A percentile compares a stretch with the other conserved stretches of the same genome.
Conservation (phyloP, 306 rosid species). For the Inga laurina region DNA sequence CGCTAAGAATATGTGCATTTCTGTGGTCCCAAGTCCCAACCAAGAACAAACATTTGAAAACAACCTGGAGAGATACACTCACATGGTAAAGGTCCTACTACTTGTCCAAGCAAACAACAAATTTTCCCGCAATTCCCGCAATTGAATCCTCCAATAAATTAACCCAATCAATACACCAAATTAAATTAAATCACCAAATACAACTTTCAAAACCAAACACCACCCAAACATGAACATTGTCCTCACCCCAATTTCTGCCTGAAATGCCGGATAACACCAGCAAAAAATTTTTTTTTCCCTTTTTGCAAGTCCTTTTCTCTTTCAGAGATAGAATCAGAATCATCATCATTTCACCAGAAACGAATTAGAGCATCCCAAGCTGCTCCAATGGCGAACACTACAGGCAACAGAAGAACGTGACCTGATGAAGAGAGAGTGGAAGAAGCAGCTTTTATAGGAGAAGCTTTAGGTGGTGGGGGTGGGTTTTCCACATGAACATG, state of each 20-base stretch:
- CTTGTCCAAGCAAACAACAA: not conserved
- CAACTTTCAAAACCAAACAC: conserved; percentile 26
- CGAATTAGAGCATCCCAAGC: conserved; percentile 59
- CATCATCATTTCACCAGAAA: conserved; percentile 35
- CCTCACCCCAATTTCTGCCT: conserved; percentile 34
- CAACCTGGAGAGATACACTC: not conserved
- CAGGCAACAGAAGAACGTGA: conserved; percentile 51
- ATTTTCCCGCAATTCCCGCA: conserved; percentile 34
- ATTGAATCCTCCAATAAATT: conserved; percentile 46
- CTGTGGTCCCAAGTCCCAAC: not conserved
- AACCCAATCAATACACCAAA: conserved; percentile 23
- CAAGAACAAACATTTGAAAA: not conserved
- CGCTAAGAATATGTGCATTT: not conserved
- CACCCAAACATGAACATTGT: conserved; percentile 10
- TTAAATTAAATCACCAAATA: conserved; percentile 18
- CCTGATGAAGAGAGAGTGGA: conserved; percentile 33
- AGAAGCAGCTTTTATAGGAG: conserved; percentile 43
- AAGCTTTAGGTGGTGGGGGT: conserved; percentile 70
- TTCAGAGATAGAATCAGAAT: not conserved
- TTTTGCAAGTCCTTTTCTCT: conserved; percentile 22
- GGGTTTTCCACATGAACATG: conserved; percentile 63
- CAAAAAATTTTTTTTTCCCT: not conserved
- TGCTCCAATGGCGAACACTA: conserved; percentile 62
- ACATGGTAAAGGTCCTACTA: conserved; percentile 29
- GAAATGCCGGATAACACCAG: conserved; percentile 19